Base-by-base conservation (phyloP, 2,329 filamentous ascomycete species). In the Penicillium vulpinum region DNA sequence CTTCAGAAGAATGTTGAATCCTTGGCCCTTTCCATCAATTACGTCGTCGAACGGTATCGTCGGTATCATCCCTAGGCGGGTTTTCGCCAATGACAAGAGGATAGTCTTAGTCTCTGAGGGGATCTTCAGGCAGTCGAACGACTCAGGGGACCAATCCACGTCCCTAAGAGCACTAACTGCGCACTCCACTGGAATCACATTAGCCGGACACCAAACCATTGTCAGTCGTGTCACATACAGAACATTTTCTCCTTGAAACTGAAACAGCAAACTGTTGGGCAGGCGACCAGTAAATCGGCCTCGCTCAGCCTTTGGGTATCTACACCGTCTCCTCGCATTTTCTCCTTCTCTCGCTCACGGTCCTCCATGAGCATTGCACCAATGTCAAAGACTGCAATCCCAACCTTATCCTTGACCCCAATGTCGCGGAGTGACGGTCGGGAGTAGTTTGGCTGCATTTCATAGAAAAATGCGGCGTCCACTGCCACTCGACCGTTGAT, bases 21-120 rank as follows among this genome's bases (percentile, higher is more conserved):
- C 68, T 57, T 66, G 58, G 9, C 72, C 73, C 58, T 77, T 76
- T 15, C 70, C 63, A 39, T 67, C 53, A 46, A 74, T 66, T 13
- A 72, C 54, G 56, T 73, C 64, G 43, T 74, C 65, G 41, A 67
- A 66, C 9, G 51, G 55, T 49, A 62, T 31, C n/a, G 51, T 60
- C 39, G 53, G 61, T 57, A 62, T 60, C 31, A 63, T 8, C 11
- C 57, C 54, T 15, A 67, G 46, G 41, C 58, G 59, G 36, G 60
- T 55, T 56, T 59, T 59, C 9, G 51, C 55, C 39, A 65, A 31
- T 24, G 55, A 61, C 18, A 61, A 60, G 39, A 67, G 60, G 13
- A 63, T 15, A 15, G 28, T 53, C 52, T 62, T 64, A 18, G 56
- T 64, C 28, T 69, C 50, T 38, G n/a, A 46, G 6, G 61, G 59